Evolutionary conservation across 1,284 basidiomycete genomes (phyloP).

Genomic region (Cerioporus squamosus): DNA sequence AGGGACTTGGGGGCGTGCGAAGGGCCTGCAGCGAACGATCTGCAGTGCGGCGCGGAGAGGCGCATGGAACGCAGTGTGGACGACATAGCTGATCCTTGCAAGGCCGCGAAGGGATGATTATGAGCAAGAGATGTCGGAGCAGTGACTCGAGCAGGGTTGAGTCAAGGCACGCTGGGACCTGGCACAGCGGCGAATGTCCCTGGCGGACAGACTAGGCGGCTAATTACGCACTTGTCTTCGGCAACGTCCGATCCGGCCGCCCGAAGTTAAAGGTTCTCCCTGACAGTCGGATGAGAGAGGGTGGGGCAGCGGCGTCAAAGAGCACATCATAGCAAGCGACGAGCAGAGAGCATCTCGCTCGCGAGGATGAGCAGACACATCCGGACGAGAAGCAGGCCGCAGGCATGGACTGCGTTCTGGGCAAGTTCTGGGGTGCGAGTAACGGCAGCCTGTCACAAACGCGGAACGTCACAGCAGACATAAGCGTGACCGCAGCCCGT

Average conservation of each 20-base stretch:
- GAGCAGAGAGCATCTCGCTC: too few relatives aligned
- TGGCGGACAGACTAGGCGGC: neutral
- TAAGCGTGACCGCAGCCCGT: slow-evolving; percentile 7
- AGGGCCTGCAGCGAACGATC: slow-evolving; percentile 1
- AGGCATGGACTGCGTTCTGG: neutral
- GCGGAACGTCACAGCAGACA: slow-evolving; percentile 19
- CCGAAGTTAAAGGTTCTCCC: neutral
- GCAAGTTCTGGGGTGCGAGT: too few relatives aligned
- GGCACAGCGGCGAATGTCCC: neutral
- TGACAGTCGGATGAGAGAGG: too few relatives aligned
- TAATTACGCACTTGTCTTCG: neutral
- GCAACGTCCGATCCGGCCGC: slow-evolving; percentile 1
- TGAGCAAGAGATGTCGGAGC: neutral
- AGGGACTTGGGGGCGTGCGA: slow-evolving; percentile 11
- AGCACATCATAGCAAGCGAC: too few relatives aligned
- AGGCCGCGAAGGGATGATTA: neutral
- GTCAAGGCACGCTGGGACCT: too few relatives aligned
- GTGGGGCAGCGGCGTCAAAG: too few relatives aligned
- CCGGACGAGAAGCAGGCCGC: neutral
- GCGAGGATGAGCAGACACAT: neutral
- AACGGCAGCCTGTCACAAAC: slow-evolving; percentile 18
- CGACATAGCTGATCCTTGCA: slow-evolving; percentile 8
- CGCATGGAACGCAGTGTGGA: slow-evolving; percentile 14
- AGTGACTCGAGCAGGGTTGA: slow-evolving; percentile 5
- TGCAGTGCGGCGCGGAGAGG: slow-evolving; percentile 5